Evolutionary conservation across 1,284 basidiomycete genomes (phyloP), one percentile per base, ranked within the genome.

Genomic region (Malassezia furfur): DNA sequence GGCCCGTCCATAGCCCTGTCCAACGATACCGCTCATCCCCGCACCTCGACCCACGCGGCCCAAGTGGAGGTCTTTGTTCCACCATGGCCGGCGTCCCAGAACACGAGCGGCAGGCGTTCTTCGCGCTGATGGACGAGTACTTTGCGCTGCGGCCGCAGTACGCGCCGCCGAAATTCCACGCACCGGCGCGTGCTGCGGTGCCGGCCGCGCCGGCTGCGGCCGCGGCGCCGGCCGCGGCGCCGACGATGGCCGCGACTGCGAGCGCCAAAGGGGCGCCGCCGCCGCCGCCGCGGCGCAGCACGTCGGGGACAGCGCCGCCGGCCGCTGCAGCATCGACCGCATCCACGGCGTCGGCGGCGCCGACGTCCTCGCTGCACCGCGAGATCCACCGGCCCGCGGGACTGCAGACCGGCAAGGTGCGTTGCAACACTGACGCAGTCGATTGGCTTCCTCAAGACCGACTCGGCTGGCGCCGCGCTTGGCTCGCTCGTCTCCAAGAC

Each of bases 91-190:
- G 51, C 6, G 45, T 48, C 0, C 46, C 63, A 4, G 17, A 45
- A 1, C 31, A 41, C 12, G 68, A 70, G 22, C 63, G 63, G 39
- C 40, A 63, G 35, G 66, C 66, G 8, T 68, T 70, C 45, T 70
- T 67, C 28, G 39, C 52, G 10, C 44, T 70, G 14, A 47, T 70
- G 17, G 68, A 70, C 54, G 66, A 68, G 38, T 70, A 70, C 57
- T 70, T 68, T 58, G 54, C 58, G 11, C 50, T 61, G 2, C 54
- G 68, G 1, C 68, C 68, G 14, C 63, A 70, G 40, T 48, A 60
- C 1, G 45, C 62, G 2, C 52, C 62, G 21, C 22, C 34, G 0
- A 19, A 35, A 3, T 46, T 30, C 12, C 31, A 28, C 1, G 32
- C 43, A 9, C 8, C 22, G 28, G 48, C 34, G 31, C 21, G 17